These are phyloP conservation scores for Boletellus emodensis DNA, from an alignment of 768 basidiomycete species.

Conservation along the genomic window DNA sequence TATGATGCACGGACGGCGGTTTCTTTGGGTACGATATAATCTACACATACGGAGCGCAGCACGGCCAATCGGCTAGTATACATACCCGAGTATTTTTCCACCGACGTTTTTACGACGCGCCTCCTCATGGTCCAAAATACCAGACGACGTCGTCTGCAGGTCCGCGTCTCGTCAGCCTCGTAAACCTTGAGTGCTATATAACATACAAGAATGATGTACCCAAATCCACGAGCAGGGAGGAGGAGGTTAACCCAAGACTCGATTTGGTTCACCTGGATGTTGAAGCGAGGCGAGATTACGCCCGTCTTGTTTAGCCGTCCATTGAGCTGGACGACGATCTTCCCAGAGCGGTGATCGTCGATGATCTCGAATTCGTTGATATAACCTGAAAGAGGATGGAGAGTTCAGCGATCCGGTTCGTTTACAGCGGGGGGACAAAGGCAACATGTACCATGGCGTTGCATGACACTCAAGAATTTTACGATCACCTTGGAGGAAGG, in stretches of 20 bases:
- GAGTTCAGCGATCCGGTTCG: neutral
- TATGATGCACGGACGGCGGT: neutral
- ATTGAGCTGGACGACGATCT: slow-evolving; percentile 97
- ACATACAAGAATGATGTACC: slow-evolving; percentile 89
- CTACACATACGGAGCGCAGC: slow-evolving; percentile 17
- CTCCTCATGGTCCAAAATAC: slow-evolving; percentile 99
- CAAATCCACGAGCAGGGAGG: slow-evolving; percentile 94
- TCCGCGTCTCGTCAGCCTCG: neutral
- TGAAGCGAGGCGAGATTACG: slow-evolving; percentile 99
- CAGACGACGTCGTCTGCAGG: slow-evolving; percentile 87
- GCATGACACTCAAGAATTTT: slow-evolving; percentile 98
- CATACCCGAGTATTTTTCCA: slow-evolving; percentile 91
- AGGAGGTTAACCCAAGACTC: slow-evolving; percentile 97
- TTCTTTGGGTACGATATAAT: slow-evolving; percentile 20
- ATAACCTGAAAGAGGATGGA: slow-evolving; percentile 58
- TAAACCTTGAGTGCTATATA: neutral
- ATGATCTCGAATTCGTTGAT: slow-evolving; percentile 98
- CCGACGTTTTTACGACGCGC: slow-evolving; percentile 97
- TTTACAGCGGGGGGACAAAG: no score
- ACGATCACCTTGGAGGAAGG: slow-evolving; percentile 98
- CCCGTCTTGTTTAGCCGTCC: slow-evolving; percentile 99
- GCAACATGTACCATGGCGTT: slow-evolving; percentile 75
- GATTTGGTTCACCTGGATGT: slow-evolving; percentile 89
- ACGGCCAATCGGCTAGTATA: slow-evolving; percentile 55
- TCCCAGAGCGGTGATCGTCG: slow-evolving; percentile 97